Percentiles rank a stretch among this genome's conserved stretches.
Evolutionary conservation across 164 flowering plant genomes (phyloP).

Genomic region (Euptelea pleiosperma): DNA sequence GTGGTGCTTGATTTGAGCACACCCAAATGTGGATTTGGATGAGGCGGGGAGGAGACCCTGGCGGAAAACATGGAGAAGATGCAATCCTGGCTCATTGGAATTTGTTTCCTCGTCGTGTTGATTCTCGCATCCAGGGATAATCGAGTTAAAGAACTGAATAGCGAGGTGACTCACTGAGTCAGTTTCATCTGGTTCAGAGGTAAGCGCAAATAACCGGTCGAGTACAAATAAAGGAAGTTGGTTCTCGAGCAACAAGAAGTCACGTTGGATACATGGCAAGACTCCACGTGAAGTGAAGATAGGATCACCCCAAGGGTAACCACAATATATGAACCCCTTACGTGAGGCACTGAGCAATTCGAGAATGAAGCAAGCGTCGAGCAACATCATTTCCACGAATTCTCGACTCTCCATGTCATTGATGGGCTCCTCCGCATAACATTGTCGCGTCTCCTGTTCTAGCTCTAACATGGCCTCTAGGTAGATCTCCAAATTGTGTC

Average conservation of each 20-base stretch:
- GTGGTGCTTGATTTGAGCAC: not conserved
- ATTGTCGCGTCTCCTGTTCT: conserved; percentile 22
- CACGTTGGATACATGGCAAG: conserved; percentile 3
- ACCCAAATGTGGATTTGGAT: not conserved
- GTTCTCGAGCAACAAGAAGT: conserved; percentile 17
- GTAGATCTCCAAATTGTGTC: conserved; percentile 18
- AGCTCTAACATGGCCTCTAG: conserved; percentile 21
- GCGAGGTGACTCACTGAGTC: not conserved
- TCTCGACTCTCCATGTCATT: not conserved
- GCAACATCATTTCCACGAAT: conserved; percentile 12
- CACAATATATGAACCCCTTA: conserved; percentile 4
- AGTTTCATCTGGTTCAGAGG: not conserved
- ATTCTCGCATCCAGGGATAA: conserved; percentile 8
- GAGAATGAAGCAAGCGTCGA: conserved; percentile 13
- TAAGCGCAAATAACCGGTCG: conserved; percentile 4
- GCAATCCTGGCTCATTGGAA: conserved; percentile 1
- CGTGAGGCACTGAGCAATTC: conserved; percentile 7
- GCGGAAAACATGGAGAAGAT: conserved; percentile 16
- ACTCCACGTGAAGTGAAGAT: conserved; percentile 5
- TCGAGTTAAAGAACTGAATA: conserved; percentile 14
- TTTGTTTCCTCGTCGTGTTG: not conserved
- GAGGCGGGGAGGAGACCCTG: conserved; percentile 7
- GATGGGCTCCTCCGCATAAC: conserved; percentile 25
- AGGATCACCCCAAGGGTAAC: conserved; percentile 10
- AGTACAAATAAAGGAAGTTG: conserved; percentile 19